Percentiles rank a stretch among this genome's conserved stretches.
Conservation (phyloP, 768 basidiomycete species). For the Boletus rubroflammeus region DNA sequence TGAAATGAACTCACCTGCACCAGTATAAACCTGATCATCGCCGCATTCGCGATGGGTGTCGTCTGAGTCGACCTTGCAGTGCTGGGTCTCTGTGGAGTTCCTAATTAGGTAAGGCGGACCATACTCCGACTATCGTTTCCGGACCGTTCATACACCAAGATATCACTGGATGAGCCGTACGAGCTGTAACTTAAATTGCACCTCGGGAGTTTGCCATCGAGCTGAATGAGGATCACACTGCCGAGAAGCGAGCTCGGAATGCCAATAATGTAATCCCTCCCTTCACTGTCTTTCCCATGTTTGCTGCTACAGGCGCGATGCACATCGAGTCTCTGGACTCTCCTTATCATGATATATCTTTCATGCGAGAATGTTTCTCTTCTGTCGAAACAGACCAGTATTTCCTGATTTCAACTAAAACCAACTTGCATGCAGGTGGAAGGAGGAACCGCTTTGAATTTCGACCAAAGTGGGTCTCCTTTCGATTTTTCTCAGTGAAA, state of each 20-base stretch:
- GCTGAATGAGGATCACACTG: too few relatives aligned
- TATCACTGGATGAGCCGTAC: too few relatives aligned
- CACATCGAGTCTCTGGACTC: neutral
- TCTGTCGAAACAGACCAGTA: neutral
- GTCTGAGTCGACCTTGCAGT: neutral
- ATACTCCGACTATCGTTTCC: too few relatives aligned
- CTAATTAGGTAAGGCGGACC: constrained; percentile 12
- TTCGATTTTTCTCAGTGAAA: neutral
- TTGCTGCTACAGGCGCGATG: neutral
- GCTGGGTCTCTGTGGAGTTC: neutral
- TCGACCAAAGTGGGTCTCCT: neutral
- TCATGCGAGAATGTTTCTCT: neutral
- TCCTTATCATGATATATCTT: neutral
- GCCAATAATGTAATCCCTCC: too few relatives aligned
- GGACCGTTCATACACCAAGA: too few relatives aligned
- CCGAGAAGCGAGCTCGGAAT: too few relatives aligned
- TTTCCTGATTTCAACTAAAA: neutral
- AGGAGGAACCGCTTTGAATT: neutral
- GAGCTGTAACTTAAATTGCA: too few relatives aligned
- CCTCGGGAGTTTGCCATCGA: too few relatives aligned
- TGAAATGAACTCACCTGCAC: constrained; percentile 65
- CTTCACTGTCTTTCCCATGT: too few relatives aligned
- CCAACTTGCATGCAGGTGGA: neutral
- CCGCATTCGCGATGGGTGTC: constrained; percentile 15
- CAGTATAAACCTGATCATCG: constrained; percentile 96